phyloP scores from a whole-genome alignment of 129 eudicot species.

The Calendula officinalis region DNA sequence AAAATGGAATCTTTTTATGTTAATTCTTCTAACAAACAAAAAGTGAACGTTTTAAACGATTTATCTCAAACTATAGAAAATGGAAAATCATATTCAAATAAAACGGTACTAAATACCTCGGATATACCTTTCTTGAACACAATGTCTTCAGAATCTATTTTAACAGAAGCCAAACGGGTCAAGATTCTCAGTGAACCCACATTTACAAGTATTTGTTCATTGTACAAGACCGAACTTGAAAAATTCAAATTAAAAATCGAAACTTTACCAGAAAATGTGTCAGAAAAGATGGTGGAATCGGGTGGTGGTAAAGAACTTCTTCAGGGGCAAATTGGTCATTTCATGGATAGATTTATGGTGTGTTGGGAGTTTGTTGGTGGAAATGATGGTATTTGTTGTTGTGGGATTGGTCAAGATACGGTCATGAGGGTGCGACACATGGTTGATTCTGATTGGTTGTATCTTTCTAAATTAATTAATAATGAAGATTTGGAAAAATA shows the following conservation, averaged over 20 bases:
- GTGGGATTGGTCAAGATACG: constrained; percentile 37
- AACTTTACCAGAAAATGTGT: constrained; percentile 20
- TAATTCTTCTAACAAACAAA: constrained; percentile 17
- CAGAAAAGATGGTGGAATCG: constrained; percentile 24
- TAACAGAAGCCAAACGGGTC: constrained; percentile 55
- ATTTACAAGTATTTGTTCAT: constrained; percentile 35
- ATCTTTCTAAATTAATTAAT: constrained; percentile 59
- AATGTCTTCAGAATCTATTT: constrained; percentile 53
- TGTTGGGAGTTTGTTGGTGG: constrained; percentile 47
- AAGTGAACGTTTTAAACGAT: constrained; percentile 32
- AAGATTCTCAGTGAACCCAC: constrained; percentile 66
- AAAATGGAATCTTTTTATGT: constrained; percentile 41
- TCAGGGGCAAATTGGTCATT: constrained; percentile 60
- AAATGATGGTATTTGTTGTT: constrained; percentile 32
- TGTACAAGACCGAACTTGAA: constrained; percentile 52
- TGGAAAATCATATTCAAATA: constrained; percentile 36
- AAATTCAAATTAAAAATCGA: constrained; percentile 40
- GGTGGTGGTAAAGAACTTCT: constrained; percentile 35
- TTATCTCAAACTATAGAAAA: constrained; percentile 44
- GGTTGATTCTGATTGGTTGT: constrained; percentile 87
- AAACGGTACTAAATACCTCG: constrained; percentile 31
- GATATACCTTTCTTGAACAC: constrained; percentile 45
- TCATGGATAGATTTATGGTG: constrained; percentile 74
- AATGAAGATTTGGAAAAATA: constrained; percentile 24
- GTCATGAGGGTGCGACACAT: constrained; percentile 64